Conservation (phyloP, 2,329 filamentous ascomycete genomes). For the Lasiodiplodia theobromae region DNA sequence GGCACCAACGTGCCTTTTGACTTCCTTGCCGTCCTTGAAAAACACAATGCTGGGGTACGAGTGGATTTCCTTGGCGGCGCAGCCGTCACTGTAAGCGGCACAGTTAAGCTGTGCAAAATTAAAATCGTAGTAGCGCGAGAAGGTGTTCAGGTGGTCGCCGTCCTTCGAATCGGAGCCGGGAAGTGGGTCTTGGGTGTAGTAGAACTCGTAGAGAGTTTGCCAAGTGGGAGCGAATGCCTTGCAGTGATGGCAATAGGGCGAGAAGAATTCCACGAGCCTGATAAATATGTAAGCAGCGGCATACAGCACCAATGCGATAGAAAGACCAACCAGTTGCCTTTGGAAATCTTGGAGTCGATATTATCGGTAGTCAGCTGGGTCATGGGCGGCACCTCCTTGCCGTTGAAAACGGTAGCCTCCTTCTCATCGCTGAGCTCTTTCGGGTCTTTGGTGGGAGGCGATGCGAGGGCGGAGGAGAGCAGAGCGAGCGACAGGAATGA, state of each 20-base stretch:
- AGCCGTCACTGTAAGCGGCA: constrained; percentile 80
- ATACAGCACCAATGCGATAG: neutral
- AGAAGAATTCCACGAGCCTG: constrained; percentile 59
- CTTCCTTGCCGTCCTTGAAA: constrained; percentile 77
- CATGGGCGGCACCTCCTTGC: constrained; percentile 70
- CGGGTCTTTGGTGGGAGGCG: constrained; percentile 7
- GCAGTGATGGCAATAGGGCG: constrained; percentile 72
- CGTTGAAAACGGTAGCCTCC: constrained; percentile 67
- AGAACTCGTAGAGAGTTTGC: constrained; percentile 95
- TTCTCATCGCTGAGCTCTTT: constrained; percentile 3
- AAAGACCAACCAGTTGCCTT: constrained; percentile 71
- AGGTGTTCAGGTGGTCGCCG: constrained; percentile 66
- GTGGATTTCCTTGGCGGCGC: constrained; percentile 69
- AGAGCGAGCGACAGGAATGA: constrained; percentile 28
- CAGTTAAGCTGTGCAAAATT: constrained; percentile 89
- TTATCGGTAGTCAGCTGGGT: constrained; percentile 65
- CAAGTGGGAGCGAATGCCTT: constrained; percentile 79
- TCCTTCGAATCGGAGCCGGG: constrained; percentile 56
- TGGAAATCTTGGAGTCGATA: constrained; percentile 64
- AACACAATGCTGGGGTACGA: constrained; percentile 80
- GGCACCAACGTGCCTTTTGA: constrained; percentile 69
- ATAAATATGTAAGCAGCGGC: neutral
- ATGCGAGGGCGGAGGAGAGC: constrained; percentile 20
- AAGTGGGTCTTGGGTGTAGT: constrained; percentile 83
- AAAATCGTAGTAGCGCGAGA: constrained; percentile 86